phyloP scores from a whole-genome alignment of 768 basidiomycete species.

The Suillus decipiens region DNA sequence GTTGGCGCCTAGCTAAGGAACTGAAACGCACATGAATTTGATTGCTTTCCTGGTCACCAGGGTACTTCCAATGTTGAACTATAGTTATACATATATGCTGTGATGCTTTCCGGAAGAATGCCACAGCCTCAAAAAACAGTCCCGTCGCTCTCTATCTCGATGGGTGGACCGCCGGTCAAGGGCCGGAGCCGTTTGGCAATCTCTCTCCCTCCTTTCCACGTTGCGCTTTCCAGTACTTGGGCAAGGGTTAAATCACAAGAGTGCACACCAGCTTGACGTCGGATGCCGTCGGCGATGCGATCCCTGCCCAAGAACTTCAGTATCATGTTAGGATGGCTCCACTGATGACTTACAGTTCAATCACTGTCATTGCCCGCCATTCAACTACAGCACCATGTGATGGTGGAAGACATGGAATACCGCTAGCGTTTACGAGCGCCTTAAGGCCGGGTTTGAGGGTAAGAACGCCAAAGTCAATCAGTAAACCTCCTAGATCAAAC shows the following conservation, averaged over 20 bases:
- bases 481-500: conserved; percentile 66
- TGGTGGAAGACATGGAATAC: conserved; percentile 65
- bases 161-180: conserved; percentile 76
- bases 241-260: conserved; percentile 66
- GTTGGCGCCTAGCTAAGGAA: conserved; percentile 55
- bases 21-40: conserved; percentile 41
- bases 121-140: conserved; percentile 61
- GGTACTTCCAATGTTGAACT: background rate
- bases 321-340: conserved; percentile 10
- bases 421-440: conserved; percentile 36
- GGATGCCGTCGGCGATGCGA: conserved; percentile 72
- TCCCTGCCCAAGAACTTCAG: conserved; percentile 53
- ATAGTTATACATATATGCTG: background rate
- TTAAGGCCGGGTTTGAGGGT: conserved; percentile 61
- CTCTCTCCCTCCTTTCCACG: conserved; percentile 96
- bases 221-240: conserved; percentile 91
- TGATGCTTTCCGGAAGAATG: background rate
- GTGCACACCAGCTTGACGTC: conserved; percentile 53
- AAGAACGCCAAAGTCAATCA: conserved; percentile 83
- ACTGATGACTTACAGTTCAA: conserved; percentile 67
- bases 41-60: background rate
- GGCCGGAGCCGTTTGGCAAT: conserved; percentile 81
- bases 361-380: conserved; percentile 95
- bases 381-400: conserved; percentile 92
- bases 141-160: conserved; percentile 84